Evolutionary conservation across 441 rosid species (phyloP).

Genomic region (Arabidopsis lyrata): DNA sequence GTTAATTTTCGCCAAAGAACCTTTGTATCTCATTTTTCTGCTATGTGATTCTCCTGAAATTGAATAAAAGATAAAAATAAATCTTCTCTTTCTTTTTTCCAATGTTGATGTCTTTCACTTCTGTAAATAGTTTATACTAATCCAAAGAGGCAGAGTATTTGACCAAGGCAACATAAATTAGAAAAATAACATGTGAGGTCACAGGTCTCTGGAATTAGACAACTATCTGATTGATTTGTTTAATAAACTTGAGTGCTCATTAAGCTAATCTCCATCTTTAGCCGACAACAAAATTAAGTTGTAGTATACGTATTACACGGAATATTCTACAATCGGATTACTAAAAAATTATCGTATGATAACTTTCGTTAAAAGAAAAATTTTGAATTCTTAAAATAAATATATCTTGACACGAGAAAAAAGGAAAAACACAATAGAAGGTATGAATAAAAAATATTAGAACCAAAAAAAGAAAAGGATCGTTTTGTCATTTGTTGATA

Average conservation of each 20-base stretch:
- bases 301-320: constrained; percentile 9
- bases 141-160: constrained; percentile 6
- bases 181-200: not conserved
- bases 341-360: not conserved
- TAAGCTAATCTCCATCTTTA: constrained; percentile 2
- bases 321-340: constrained; percentile 23
- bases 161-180: not conserved
- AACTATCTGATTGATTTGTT: constrained; percentile 7
- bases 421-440: not conserved
- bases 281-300: constrained; percentile 6
- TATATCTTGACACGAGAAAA: not conserved
- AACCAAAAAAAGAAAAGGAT: constrained; percentile 32
- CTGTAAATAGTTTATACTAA: not conserved
- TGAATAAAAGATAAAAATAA: not conserved
- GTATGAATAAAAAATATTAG: not conserved
- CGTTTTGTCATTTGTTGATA: constrained; percentile 18
- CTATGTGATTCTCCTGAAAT: constrained; percentile 11
- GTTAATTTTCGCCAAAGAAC: constrained; percentile 4
- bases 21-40: not conserved
- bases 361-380: not conserved
- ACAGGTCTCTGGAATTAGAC: constrained; percentile 12
- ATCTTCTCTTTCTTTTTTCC: not conserved
- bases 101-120: not conserved
- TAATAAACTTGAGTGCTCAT: not conserved
- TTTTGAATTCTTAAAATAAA: not conserved